A percentile compares a stretch with the other conserved stretches of the same genome.
These are phyloP conservation scores for Artemisia tridentata DNA, from an alignment of 129 eudicot species.

Conservation along the genomic window DNA sequence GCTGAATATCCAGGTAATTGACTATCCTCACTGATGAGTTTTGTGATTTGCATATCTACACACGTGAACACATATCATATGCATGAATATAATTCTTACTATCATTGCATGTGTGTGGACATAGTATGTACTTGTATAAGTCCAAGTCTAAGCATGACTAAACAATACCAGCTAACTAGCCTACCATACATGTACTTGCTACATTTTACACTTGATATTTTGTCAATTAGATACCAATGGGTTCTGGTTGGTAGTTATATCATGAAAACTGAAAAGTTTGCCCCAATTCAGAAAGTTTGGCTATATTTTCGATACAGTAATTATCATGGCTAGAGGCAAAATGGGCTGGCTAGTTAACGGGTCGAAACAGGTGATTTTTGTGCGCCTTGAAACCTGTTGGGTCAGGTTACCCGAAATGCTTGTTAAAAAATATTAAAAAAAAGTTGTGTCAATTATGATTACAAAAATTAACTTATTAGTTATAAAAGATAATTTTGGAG, in stretches of 20 bases:
- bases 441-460: too few relatives aligned
- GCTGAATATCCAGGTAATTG: conserved; percentile 46
- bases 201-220: background rate
- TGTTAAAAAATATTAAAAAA: too few relatives aligned
- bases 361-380: too few relatives aligned
- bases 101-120: background rate
- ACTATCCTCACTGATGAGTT: background rate
- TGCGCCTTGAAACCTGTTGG: too few relatives aligned
- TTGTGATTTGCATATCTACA: conserved; percentile 3
- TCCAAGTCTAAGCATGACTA: background rate
- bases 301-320: too few relatives aligned
- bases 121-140: background rate
- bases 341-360: too few relatives aligned
- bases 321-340: too few relatives aligned
- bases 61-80: background rate
- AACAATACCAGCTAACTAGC: background rate
- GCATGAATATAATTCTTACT: background rate
- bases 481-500: too few relatives aligned
- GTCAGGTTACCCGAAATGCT: too few relatives aligned
- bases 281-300: background rate
- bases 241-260: background rate
- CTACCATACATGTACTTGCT: background rate
- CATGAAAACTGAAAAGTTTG: background rate
- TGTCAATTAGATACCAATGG: background rate
- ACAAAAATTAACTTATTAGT: too few relatives aligned